Base-by-base conservation (phyloP, 768 basidiomycete species). In the Boletus barrowsii region DNA sequence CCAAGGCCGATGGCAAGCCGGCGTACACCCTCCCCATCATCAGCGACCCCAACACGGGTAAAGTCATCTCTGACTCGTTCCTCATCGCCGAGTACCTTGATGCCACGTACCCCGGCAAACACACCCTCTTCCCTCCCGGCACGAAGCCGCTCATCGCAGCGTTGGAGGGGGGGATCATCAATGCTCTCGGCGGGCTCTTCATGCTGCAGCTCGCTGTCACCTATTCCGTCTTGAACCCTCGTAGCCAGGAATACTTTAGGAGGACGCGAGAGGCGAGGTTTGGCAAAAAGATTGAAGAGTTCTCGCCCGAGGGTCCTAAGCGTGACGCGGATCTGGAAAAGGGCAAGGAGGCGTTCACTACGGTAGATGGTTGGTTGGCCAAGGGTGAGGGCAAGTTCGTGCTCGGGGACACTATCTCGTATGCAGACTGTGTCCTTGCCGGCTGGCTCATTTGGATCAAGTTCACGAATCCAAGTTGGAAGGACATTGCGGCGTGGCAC, bases 11-110 rank as follows among this genome's bases (percentile, higher is more conserved):
- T n/a, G 71, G 73, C 33, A 62, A 43, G 35, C 67, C 68, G 4
- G 42, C 49, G 17, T 77, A 76, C 61, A 77, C 76, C 15, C 53
- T 77, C 29, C 79, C 79, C 30, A 72, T 72, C 41, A 74, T 77
- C 51, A 60, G 70, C 44, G 77, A 80, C 50, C 68, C 73, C 26
- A 63, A 62, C 33, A 77, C 72, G 6, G 64, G 66, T 2, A 57
- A 52, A 13, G 61, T 70, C 51, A 22, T 79, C 26, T 35, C 76
- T 0, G 77, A 81, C 49, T 77, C 76, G 6, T 67, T 72, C 51
- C 61, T 62, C 17, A 80, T 80, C 47, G 77, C 77, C 0, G 66
- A 69, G 53, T 81, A 81, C 53, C 76, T 79, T 36, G 79, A 81
- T 32, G 66, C 59, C 15, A 63, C 65, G 0, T 80, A 78, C 56